Conservation (phyloP, 345 rosid species). For the Citrus australasica region DNA sequence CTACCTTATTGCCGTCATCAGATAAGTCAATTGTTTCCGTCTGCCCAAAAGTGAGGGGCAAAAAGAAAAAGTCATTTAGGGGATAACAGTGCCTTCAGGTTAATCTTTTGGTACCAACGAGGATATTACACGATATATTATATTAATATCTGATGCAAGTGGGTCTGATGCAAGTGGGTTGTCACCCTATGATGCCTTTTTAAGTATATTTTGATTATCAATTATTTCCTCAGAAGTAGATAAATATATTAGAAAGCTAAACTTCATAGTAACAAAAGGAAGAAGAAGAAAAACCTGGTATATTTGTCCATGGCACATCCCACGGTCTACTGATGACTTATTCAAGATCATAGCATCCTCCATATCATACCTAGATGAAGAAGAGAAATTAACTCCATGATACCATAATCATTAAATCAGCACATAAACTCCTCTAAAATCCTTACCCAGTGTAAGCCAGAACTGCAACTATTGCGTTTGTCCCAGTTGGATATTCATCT, state of each 20-base stretch:
- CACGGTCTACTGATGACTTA: constrained; percentile 91
- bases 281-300: constrained; percentile 64
- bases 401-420: neutral
- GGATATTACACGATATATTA: neutral
- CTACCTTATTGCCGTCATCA: constrained; percentile 49
- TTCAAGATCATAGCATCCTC: constrained; percentile 99
- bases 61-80: neutral
- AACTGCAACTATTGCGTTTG: constrained; percentile 98
- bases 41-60: constrained; percentile 31
- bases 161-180: neutral
- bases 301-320: constrained; percentile 96
- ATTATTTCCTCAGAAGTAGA: neutral
- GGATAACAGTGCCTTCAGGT: neutral
- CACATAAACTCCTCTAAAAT: neutral
- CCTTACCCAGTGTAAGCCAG: constrained; percentile 90
- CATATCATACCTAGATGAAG: constrained; percentile 76
- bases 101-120: neutral
- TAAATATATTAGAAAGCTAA: neutral
- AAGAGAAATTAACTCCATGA: constrained; percentile 1
- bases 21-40: constrained; percentile 83
- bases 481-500: constrained; percentile 88
- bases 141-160: neutral
- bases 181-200: neutral
- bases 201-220: neutral
- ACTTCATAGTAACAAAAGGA: neutral